A percentile compares a stretch with the other conserved stretches of the same genome.
Conservation (phyloP, 73 alveolate species). For the Paraurostyla sp. region DNA sequence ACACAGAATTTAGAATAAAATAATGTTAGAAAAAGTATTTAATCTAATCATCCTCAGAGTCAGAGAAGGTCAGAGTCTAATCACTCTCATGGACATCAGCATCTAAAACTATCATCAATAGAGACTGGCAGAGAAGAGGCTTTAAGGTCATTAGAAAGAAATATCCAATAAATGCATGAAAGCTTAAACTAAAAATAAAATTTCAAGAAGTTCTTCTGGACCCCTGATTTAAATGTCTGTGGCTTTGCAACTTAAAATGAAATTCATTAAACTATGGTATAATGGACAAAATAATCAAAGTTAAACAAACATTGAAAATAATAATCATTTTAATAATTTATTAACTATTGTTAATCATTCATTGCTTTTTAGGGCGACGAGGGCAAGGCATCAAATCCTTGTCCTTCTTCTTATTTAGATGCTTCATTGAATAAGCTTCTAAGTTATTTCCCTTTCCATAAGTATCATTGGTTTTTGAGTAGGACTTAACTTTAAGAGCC, state of each 20-base stretch:
- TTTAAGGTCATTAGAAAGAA: constrained; percentile 2
- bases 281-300: not conserved
- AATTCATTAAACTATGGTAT: constrained; percentile 4
- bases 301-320: no score
- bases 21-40: no score
- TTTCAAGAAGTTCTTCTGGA: constrained; percentile 59
- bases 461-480: constrained; percentile 76
- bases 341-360: not conserved
- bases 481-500: constrained; percentile 72
- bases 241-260: constrained; percentile 56
- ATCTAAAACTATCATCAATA: not conserved
- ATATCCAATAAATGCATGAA: constrained; percentile 14
- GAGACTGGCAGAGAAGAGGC: constrained; percentile 28
- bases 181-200: not conserved
- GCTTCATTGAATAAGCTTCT: constrained; percentile 82
- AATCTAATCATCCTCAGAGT: no score
- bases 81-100: no score
- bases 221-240: constrained; percentile 42
- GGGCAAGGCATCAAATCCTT: constrained; percentile 87
- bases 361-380: constrained; percentile 87
- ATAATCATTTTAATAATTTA: not conserved
- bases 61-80: no score
- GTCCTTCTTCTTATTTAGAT: constrained; percentile 80
- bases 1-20: no score
- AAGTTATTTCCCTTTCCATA: constrained; percentile 79